Evolutionary conservation across 2,329 filamentous ascomycete genomes (phyloP).

Genomic region (Orbilia ellipsospora): DNA sequence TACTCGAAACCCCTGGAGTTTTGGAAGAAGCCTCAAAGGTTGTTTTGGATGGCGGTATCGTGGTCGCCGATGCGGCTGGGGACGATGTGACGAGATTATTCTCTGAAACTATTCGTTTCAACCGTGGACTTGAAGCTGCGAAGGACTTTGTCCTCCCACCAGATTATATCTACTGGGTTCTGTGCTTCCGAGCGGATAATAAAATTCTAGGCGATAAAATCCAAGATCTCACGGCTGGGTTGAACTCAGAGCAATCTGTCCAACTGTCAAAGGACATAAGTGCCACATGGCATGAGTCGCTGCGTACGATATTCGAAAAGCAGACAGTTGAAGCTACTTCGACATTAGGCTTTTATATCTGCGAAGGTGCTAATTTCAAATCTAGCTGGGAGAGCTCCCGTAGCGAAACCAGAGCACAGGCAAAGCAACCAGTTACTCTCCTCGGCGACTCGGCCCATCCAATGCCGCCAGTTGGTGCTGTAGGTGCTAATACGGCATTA

Average conservation of each 20-base stretch:
- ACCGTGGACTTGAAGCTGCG: constrained; percentile 2
- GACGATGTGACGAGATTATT: constrained; percentile 13
- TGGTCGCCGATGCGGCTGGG: constrained; percentile 7
- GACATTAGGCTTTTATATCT: constrained; percentile 21
- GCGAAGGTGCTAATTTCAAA: constrained; percentile 26
- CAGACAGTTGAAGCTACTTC: constrained; percentile 9
- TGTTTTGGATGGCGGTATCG: constrained; percentile 10
- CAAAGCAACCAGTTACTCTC: constrained; percentile 10
- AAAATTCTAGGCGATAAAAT: background rate
- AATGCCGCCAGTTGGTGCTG: constrained; percentile 31
- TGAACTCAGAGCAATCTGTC: constrained; percentile 6
- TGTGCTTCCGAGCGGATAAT: constrained; percentile 15
- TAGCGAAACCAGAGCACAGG: background rate
- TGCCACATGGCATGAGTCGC: constrained; percentile 5
- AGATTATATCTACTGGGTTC: constrained; percentile 39
- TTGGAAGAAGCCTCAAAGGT: constrained; percentile 6
- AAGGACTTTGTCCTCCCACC: constrained; percentile 19
- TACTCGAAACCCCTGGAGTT: constrained; percentile 9
- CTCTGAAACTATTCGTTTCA: constrained; percentile 28
- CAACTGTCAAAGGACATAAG: constrained; percentile 13
- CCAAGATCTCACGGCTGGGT: background rate
- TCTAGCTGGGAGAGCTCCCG: constrained; percentile 20
- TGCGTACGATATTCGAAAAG: constrained; percentile 10
- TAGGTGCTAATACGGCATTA: constrained; percentile 33
- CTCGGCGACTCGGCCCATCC: constrained; percentile 32